Evolutionary conservation across 1,284 basidiomycete species (phyloP), one percentile per base, ranked within the genome.

Genomic region (Thecaphora frezii): DNA sequence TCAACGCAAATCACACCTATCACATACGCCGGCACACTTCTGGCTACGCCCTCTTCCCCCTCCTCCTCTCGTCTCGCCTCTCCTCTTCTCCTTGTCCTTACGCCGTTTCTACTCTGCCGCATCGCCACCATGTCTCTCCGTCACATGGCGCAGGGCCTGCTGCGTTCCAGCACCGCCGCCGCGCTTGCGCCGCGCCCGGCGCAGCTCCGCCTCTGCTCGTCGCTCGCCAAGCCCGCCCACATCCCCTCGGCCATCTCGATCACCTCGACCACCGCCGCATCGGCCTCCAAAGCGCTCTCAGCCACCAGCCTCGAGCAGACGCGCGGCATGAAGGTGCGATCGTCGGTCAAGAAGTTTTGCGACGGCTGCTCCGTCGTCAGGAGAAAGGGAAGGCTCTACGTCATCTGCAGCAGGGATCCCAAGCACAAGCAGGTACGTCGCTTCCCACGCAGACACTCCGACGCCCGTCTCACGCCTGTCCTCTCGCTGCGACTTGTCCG

Each of bases 241-340:
- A 21, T 38, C 3, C 19, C 45, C 16, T 26, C 38, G 26, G 23
- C 30, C 19, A 37, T 33, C 25, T 12, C 38, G 19, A 22, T 8
- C 10, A 5, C 19, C 19, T 3, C 46, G 21, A 28, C 7, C 48
- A 38, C 7, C 28, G 22, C 42, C 48, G 22, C 10, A 40, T 13
- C 49, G 28, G 22, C 42, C 16, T 44, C 53, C 5, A 24, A 49
- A 24, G 45, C 46, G 3, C 2, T 45, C 33, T 51, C 44, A 33
- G 19, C 39, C 12, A 14, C 33, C 33, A 36, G 18, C 10, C 10
- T 36, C 33, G 50, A 59, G 41, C 62, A 65, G 54, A 50, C 55
- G 51, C 51, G 93, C 66, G 92, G 92, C 39, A 96, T 97, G 90
- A 98, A 97, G 84, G 93, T 98, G 52, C 87, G 93, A 58, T 89